Evolutionary conservation across 2,329 filamentous ascomycete species (phyloP), one percentile per base, ranked within the genome.

Genomic region (Sarocladium oryzae): DNA sequence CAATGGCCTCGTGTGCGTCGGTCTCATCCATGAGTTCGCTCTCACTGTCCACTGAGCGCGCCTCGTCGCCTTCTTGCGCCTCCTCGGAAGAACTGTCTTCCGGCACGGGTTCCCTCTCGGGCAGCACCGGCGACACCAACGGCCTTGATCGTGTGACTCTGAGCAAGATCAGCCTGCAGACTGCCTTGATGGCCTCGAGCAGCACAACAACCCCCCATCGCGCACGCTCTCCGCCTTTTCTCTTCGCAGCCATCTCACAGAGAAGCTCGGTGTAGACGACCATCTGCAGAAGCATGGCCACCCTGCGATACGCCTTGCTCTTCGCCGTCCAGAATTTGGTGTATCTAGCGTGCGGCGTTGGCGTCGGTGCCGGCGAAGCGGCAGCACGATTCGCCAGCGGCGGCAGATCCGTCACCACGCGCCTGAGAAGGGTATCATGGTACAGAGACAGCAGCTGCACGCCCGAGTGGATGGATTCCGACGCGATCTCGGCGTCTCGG

Each of bases 231-330:
- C 86, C 90, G 16, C 89, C 88, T 55, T 84, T 84, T 46, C 92
- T 80, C 69, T 95, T 95, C 24, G 91, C 91, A 24, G 87, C 82
- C 93, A 99, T 99, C 67, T 99, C 93, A 79, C 92, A 93, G n/a
- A 99, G 72, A 26, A 99, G 75, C 70, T 99, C 89, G 0, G 91
- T 96, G 64, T 97, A 97, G 58, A 93, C 88, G 23, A 96, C 87
- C 70, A 95, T 86, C 65, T 95, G 89, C 46, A 99, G 73, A 4
- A 90, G 74, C 56, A 91, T 78, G 36, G 92, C 91, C 51, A 95
- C 82, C 53, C 88, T 81, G 53, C 85, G 82, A 68, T 99, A 99
- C 9, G 89, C 75, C 4, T 78, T 74, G 60, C 77, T 82, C 59
- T 77, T 78, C 51, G 75, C 68, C 6, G 79, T 74, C 84, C 84